Conservation (phyloP, 1,139 yeast genomes). For the Kodamaea sp. region DNA sequence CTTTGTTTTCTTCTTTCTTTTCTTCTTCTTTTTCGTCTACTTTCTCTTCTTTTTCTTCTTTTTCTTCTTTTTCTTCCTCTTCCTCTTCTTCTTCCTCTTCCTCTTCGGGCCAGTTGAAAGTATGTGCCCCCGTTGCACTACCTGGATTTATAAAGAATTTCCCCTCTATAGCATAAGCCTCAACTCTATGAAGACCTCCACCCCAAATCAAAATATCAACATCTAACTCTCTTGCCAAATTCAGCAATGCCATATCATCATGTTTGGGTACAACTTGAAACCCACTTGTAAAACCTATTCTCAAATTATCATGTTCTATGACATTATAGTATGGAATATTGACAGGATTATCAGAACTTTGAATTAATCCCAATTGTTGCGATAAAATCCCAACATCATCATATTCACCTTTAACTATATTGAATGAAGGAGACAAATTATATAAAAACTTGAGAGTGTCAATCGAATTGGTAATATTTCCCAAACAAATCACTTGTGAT, state of each 20-base stretch:
- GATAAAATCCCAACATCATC: conserved; percentile 36
- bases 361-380: conserved; percentile 26
- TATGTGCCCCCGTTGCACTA: conserved; percentile 88
- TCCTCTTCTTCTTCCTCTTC: conserved; percentile 46
- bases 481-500: conserved; percentile 78
- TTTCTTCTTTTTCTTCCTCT: conserved; percentile 23
- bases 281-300: conserved; percentile 84
- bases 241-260: conserved; percentile 80
- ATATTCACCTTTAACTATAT: conserved; percentile 77
- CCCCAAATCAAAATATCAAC: conserved; percentile 95
- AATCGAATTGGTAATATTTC: conserved; percentile 73
- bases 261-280: conserved; percentile 77
- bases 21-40: conserved; percentile 5
- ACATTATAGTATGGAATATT: conserved; percentile 62
- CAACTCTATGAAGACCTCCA: conserved; percentile 82
- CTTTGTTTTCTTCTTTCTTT: conserved; percentile 1
- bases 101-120: conserved; percentile 43
- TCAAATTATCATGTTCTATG: conserved; percentile 64
- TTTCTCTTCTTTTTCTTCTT: conserved; percentile 8
- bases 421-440: conserved; percentile 66
- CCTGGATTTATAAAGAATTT: conserved; percentile 95
- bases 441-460: conserved; percentile 63
- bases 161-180: conserved; percentile 89
- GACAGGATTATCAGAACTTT: conserved; percentile 28
- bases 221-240: conserved; percentile 85